Base-by-base conservation (phyloP, 495 filamentous ascomycete species). In the Staphylotrichum tortipilum region DNA sequence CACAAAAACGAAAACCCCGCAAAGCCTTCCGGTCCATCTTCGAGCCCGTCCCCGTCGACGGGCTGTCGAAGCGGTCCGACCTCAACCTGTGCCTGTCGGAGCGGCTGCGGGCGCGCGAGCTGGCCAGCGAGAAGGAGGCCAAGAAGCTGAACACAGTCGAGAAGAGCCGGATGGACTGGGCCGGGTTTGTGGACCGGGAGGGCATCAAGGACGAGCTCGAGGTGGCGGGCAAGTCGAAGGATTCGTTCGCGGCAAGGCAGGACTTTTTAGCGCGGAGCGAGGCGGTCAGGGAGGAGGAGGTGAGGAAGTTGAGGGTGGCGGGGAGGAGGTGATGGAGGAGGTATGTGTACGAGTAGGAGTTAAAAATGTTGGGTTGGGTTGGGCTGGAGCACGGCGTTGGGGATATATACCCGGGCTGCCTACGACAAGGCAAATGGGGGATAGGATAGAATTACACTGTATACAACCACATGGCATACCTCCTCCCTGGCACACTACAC, bases 161-260 rank as follows among this genome's bases (percentile, higher is more conserved):
- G 70, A 98, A 98, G 73, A 90, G 85, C 30, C 76, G 86, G 43
- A 76, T 95, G 70, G 92, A 98, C 63, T 98, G 92, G 92, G 88
- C 88, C 4, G 84, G 84, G 36, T 94, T 87, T 59, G 94, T 97
- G 40, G 90, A 97, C 60, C 76, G 88, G 49, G 85, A 90, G 56
- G 94, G 92, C 2, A 84, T 98, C 68, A 82, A 82, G 58, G 92
- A 95, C 61, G 92, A 98, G 65, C 76, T 98, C 49, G 82, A 85
- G 57, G 75, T 82, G 38, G 84, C 88, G 53, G 87, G 87, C 59
- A 89, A 85, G 68, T 84, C 81, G 10, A 92, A 92, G 66, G 82
- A 84, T 58, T 84, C 82, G 14, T 97, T 86, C 68, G 71, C 86
- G 46, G 85, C 79, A 14, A 74, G 88, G 39, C 89, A 92, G 80